These are phyloP conservation scores for Pseudonitzschia delicatissima DNA, from an alignment of 108 stramenopile species.

Conservation along the genomic window DNA sequence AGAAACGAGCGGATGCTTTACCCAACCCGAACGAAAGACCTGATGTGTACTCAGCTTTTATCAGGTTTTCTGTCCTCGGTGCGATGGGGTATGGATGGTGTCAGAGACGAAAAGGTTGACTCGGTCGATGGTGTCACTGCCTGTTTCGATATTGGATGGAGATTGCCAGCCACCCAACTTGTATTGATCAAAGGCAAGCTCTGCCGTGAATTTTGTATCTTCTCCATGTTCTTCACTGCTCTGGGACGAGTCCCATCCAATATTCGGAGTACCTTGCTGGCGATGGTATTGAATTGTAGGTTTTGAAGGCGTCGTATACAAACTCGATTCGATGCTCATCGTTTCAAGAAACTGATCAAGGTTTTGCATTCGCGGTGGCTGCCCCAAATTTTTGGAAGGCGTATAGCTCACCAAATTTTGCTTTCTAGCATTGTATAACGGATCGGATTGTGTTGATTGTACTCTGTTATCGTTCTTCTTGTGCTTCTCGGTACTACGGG, in stretches of 20 bases:
- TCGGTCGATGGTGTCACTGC: neutral
- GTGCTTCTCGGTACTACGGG: neutral
- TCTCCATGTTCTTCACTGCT: neutral
- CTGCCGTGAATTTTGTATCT: slow-evolving; percentile 22
- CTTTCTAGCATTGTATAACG: neutral
- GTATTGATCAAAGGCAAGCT: slow-evolving; percentile 11
- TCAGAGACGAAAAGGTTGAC: neutral
- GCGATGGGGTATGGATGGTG: neutral
- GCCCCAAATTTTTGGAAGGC: no score
- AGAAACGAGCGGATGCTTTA: no score
- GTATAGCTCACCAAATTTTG: neutral
- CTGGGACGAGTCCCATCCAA: slow-evolving; percentile 4
- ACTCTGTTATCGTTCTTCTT: neutral
- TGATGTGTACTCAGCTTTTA: no score
- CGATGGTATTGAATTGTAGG: slow-evolving; percentile 19
- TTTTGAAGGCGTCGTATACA: slow-evolving; percentile 35
- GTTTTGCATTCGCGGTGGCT: neutral
- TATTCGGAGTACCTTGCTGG: neutral
- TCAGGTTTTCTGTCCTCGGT: no score
- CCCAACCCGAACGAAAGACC: no score
- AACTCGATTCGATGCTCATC: slow-evolving; percentile 24
- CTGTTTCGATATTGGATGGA: neutral
- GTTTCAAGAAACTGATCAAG: slow-evolving; percentile 9
- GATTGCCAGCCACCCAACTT: slow-evolving; percentile 13
- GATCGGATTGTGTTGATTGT: neutral